Evolutionary conservation across 225 moss, liverwort and hornwort species (phyloP), one percentile per base, ranked within the genome.

Genomic region (Climacium dendroides): DNA sequence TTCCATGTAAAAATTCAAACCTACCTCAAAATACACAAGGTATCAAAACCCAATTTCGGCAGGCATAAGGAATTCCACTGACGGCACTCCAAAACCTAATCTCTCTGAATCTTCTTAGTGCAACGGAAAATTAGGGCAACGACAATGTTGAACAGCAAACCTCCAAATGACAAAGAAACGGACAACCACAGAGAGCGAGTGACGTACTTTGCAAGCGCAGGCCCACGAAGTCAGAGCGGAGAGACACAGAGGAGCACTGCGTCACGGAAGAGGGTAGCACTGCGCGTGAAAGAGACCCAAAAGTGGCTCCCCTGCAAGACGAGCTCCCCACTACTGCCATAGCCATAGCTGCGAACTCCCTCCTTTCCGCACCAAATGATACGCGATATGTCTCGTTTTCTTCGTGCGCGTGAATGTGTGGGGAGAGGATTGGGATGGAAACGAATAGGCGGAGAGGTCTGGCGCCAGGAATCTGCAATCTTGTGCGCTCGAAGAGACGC

Each of bases 191-290:
- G 24, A 61, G 83, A 67, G 53, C 37, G 43, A 48, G 26, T 1
- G 52, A 79, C 71, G 71, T 45, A 94, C 94, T 85, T 82, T 90
- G 89, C 90, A 94, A 89, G 83, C 87, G 91, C 72, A 89, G 83
- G 32, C 92, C 94, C 26, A 74, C 74, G 80, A 94, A 94, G 74
- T 83, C 81, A 54, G 94, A 94, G 63, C 87, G 90, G 28, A 94
- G 87, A 11, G 91, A 83, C 48, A 94, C 90, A 17, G 91, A 90
- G 29, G 89, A 82, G 67, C 79, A 74, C 34, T 69, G 72, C 14
- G 93, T 41, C 63, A 75, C 78, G 83, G 79, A 70, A 37, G 87
- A 85, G 6, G 85, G 50, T 59, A 83, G 16, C 34, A 76, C 79
- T n/a, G 90, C 85, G n/a, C 71, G 61, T 10, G 87, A 62, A 34